Base-by-base conservation (phyloP, 2,329 filamentous ascomycete species). In the Nemania sp. region DNA sequence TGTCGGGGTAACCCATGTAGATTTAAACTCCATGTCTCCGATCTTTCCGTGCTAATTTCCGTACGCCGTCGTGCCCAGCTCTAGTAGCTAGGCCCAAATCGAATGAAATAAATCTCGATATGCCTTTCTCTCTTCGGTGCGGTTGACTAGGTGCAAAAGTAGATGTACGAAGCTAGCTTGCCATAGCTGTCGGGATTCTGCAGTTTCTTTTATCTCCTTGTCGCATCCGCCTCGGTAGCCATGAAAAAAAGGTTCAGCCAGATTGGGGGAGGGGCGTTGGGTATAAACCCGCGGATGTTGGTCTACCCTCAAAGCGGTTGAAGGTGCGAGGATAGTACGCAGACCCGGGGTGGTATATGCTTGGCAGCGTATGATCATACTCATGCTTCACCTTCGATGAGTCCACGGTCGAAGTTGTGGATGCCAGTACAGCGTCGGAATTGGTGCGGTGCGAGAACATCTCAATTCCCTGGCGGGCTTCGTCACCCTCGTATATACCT, bases 241-340 rank as follows among this genome's bases (percentile, higher is more conserved):
- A 57, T 35, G 34, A 57, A 46, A 21, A 11, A 45, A 11, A 7
- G 20, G 4, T 56, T 57, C 42, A 78, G 29, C 79, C 78, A 0
- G 81, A 78, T 21, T 81, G 80, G 6, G 79, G 74, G 32, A 82
- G 71, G 65, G 83, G 83, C 5, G 78, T 80, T 2, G 83, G 83
- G 62, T 85, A 86, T 64, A 82, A 84, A 13, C 82, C 83, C 20
- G 72, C 74, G 5, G 83, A 83, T 45, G 74, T 79, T 10, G 79
- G 45, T 67, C 84, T 86, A 58, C 80, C 80, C 54, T 86, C 83
- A 63, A 82, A 86, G 10, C 80, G 78, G 15, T 79, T 79, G 61
- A 81, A 81, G 29, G 76, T 76, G 50, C 75, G 75, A 15, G 74
- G 61, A 32, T 73, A 77, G 60, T 75, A 82, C 47, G 67, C 74